Conservation (phyloP, 495 filamentous ascomycete genomes). For the Lasiosphaeria hispida region DNA sequence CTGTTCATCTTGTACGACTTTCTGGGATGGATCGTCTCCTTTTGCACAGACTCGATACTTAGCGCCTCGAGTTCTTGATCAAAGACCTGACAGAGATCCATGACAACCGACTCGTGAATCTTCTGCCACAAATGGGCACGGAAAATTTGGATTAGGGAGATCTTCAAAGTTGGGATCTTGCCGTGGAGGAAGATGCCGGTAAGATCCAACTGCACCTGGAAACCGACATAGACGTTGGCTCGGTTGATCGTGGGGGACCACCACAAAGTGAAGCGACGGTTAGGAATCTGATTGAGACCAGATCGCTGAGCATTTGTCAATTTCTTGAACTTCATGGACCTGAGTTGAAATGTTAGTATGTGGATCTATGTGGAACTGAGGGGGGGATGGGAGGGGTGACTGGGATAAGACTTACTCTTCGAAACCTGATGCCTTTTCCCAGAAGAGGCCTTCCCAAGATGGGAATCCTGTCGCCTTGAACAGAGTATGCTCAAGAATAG, state of each 20-base stretch:
- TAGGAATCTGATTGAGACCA: conserved; percentile 98
- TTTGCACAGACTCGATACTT: conserved; percentile 97
- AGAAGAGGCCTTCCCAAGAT: conserved; percentile 98
- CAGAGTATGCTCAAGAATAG: conserved; percentile 94
- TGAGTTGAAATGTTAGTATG: neutral
- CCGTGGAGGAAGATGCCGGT: conserved; percentile 99
- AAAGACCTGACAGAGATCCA: conserved; percentile 99
- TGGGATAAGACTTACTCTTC: conserved; percentile 59
- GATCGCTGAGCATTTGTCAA: conserved; percentile 97
- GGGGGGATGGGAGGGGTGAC: too few species aligned
- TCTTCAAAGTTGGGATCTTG: conserved; percentile 98
- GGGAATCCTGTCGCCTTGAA: conserved; percentile 99
- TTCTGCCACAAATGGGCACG: conserved; percentile 99
- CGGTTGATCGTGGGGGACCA: conserved; percentile 85
- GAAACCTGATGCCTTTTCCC: conserved; percentile 81
- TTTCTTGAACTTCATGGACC: conserved; percentile 96
- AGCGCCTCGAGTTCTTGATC: conserved; percentile 96
- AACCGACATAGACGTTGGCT: conserved; percentile 87
- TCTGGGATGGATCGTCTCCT: conserved; percentile 98
- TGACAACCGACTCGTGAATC: conserved; percentile 98
- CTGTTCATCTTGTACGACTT: conserved; percentile 99
- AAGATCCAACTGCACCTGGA: conserved; percentile 97
- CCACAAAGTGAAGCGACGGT: conserved; percentile 98
- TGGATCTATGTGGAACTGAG: neutral
- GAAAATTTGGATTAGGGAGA: conserved; percentile 99